Conservation (phyloP, 2,329 filamentous ascomycete genomes). For the Penicillium psychrosexuale region DNA sequence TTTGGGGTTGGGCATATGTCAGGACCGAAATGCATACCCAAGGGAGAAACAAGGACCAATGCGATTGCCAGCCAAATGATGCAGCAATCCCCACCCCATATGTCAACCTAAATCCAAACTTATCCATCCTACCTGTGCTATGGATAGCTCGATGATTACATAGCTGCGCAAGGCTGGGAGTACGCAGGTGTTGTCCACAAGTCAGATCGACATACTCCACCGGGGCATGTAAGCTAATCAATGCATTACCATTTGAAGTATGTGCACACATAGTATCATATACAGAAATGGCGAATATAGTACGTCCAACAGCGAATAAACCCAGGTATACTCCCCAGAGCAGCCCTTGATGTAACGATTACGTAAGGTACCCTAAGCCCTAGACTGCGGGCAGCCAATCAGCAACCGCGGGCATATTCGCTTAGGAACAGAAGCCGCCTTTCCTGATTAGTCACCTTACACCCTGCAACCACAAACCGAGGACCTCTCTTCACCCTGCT, state of each 20-base stretch:
- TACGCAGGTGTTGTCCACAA: neutral
- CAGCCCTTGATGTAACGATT: conserved; percentile 31
- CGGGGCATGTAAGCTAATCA: neutral
- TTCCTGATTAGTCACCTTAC: conserved; percentile 33
- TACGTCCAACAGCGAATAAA: neutral
- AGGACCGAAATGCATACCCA: neutral
- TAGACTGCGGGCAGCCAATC: conserved; percentile 30
- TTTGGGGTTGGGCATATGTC: neutral
- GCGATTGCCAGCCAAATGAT: neutral
- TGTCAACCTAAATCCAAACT: neutral
- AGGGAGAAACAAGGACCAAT: neutral
- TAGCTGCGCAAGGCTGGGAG: conserved; percentile 6
- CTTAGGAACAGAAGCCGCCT: conserved; percentile 37
- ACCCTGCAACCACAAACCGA: conserved; percentile 35
- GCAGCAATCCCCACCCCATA: neutral
- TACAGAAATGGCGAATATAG: neutral
- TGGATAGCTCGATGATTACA: conserved; percentile 8
- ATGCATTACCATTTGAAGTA: neutral
- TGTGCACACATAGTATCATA: neutral
- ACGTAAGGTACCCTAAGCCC: conserved; percentile 40
- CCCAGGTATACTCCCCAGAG: conserved; percentile 25
- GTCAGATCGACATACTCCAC: conserved; percentile 6
- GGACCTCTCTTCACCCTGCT: conserved; percentile 29
- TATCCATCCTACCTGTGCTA: neutral
- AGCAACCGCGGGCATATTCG: conserved; percentile 27